A percentile compares a stretch with the other conserved stretches of the same genome.
Evolutionary conservation across 345 rosid genomes (phyloP).

Genomic region (Nasturtium officinale): DNA sequence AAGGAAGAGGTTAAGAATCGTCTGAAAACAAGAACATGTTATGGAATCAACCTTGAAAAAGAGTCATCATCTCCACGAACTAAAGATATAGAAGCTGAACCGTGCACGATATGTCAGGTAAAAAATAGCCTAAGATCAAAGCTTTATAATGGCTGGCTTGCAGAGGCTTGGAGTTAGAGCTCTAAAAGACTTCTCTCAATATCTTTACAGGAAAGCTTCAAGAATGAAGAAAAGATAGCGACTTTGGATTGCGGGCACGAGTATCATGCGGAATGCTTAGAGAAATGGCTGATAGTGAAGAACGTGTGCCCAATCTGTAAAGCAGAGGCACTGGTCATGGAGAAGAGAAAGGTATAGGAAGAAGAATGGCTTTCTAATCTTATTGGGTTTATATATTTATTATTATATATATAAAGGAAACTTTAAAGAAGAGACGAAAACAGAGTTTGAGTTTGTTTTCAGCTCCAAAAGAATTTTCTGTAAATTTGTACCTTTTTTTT

Average conservation of each 20-base stretch:
- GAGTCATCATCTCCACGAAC: constrained; percentile 38
- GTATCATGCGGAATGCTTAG: constrained; percentile 84
- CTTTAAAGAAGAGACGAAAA: constrained; percentile 35
- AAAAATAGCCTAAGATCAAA: constrained; percentile 3
- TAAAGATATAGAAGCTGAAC: constrained; percentile 62
- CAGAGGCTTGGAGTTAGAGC: not conserved
- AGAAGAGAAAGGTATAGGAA: constrained; percentile 37
- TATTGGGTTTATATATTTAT: constrained; percentile 35
- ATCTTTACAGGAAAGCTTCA: constrained; percentile 60
- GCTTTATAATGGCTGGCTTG: constrained; percentile 5
- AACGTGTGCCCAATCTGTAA: constrained; percentile 94
- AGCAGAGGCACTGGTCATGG: constrained; percentile 66
- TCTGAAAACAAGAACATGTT: constrained; percentile 63
- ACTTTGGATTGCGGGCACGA: constrained; percentile 85
- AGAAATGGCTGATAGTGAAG: constrained; percentile 87
- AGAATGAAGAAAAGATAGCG: constrained; percentile 63
- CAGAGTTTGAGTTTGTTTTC: constrained; percentile 44
- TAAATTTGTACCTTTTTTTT: constrained; percentile 41
- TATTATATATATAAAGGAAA: constrained; percentile 26
- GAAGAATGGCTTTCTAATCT: constrained; percentile 32
- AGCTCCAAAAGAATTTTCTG: constrained; percentile 40
- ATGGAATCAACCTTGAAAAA: constrained; percentile 61
- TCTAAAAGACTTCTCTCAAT: constrained; percentile 5
- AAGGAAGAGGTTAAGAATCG: constrained; percentile 58
- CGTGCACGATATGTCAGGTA: constrained; percentile 97